Conservation (phyloP, 2,329 filamentous ascomycete genomes). For the Monilinia aucupariae region DNA sequence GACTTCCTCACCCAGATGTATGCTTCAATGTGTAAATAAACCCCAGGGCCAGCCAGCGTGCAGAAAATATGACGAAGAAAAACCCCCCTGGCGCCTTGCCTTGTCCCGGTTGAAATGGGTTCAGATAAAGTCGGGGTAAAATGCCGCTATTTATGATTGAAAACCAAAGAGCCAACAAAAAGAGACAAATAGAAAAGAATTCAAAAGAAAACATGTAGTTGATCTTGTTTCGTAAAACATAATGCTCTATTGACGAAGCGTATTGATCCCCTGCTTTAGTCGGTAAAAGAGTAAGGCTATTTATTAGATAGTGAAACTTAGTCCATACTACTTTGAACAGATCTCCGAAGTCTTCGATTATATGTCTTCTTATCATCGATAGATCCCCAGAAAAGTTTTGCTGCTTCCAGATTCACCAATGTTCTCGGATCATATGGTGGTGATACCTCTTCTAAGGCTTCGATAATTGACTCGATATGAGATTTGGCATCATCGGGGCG, state of each 20-base stretch:
- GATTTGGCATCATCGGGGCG: conserved; percentile 70
- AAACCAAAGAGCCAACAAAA: background rate
- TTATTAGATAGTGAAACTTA: conserved; percentile 31
- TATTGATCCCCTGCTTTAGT: background rate
- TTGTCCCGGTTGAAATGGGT: background rate
- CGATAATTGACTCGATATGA: conserved; percentile 79
- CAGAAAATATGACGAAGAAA: background rate
- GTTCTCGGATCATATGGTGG: conserved; percentile 88
- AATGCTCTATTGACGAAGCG: background rate
- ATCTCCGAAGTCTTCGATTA: conserved; percentile 71
- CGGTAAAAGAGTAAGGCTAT: background rate
- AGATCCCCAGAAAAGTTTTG: conserved; percentile 79
- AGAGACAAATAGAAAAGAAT: background rate
- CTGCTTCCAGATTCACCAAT: conserved; percentile 78
- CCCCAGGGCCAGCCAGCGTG: background rate
- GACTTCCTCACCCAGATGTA: background rate
- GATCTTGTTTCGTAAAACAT: background rate
- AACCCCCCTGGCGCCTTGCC: background rate
- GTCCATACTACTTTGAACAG: conserved; percentile 65
- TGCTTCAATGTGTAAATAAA: background rate
- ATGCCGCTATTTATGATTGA: background rate
- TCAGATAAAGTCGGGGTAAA: background rate
- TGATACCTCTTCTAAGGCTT: conserved; percentile 77
- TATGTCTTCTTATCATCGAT: conserved; percentile 77
- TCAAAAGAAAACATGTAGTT: background rate